Evolutionary conservation across 176 grass and related monocot species (phyloP).

Genomic region (Thalia dealbata): DNA sequence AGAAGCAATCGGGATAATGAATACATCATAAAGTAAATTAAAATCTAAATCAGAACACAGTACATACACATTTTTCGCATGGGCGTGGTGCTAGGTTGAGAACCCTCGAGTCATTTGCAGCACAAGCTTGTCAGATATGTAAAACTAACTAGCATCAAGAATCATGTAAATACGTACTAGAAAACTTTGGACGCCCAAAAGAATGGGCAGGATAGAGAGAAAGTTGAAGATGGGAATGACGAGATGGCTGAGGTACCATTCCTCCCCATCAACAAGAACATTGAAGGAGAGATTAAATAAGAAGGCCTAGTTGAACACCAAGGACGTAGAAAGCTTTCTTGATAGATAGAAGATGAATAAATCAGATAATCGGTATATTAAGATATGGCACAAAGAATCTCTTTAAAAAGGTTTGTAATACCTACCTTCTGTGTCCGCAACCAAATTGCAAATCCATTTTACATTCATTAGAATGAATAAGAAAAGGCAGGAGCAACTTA

Average conservation of each 20-base stretch:
- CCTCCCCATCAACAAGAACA: not conserved
- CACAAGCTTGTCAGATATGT: slow-evolving; percentile 75
- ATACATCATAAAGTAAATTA: slow-evolving; percentile 28
- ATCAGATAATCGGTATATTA: not conserved
- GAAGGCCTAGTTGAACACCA: not conserved
- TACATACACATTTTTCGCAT: slow-evolving; percentile 87
- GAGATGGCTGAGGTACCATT: not conserved
- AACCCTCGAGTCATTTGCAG: slow-evolving; percentile 71
- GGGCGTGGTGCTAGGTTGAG: slow-evolving; percentile 52
- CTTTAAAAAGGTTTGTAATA: not conserved
- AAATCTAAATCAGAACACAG: slow-evolving; percentile 47
- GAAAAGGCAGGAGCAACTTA: slow-evolving; percentile 58
- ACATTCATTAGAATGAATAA: slow-evolving; percentile 33
- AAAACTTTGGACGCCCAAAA: slow-evolving; percentile 36
- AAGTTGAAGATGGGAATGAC: slow-evolving; percentile 28
- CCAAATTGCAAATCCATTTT: not conserved
- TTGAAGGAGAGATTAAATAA: not conserved
- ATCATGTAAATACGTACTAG: slow-evolving; percentile 68
- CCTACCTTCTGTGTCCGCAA: slow-evolving; percentile 15
- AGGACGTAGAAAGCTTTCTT: not conserved
- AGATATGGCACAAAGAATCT: not conserved
- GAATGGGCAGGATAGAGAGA: slow-evolving; percentile 33
- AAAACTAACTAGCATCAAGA: slow-evolving; percentile 59
- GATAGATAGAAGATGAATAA: not conserved
- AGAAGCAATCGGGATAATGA: slow-evolving; percentile 35